These are phyloP conservation scores for Suhomyces faveliae DNA, from an alignment of 805 yeast genomes.

Conservation along the genomic window DNA sequence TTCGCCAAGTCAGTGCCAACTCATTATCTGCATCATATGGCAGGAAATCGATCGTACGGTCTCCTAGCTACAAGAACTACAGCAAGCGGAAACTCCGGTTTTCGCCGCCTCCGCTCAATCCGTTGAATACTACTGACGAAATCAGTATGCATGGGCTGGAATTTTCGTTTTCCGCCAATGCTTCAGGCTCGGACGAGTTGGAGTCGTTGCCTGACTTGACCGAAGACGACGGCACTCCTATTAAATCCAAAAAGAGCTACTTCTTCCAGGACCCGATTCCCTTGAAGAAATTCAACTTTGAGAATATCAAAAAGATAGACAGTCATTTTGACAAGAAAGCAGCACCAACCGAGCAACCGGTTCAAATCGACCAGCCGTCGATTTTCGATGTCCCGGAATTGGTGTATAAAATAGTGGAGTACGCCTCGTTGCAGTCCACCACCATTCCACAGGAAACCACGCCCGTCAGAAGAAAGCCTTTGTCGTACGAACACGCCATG, in stretches of 20 bases:
- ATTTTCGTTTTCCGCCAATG: constrained; percentile 9
- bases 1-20: background rate
- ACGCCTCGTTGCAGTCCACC: constrained; percentile 53
- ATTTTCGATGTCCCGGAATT: constrained; percentile 81
- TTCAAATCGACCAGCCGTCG: constrained; percentile 17
- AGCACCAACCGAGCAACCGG: background rate
- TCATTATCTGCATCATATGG: constrained; percentile 5
- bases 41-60: background rate
- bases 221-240: constrained; percentile 28
- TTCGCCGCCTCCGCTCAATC: background rate
- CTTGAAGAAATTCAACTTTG: background rate
- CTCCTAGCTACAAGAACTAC: constrained; percentile 2
- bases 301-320: background rate
- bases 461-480: constrained; percentile 65
- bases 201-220: constrained; percentile 40
- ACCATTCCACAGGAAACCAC: constrained; percentile 60
- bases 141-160: constrained; percentile 10
- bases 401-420: constrained; percentile 54
- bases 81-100: constrained; percentile 6
- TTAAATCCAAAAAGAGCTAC: constrained; percentile 3
- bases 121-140: background rate
- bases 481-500: constrained; percentile 66
- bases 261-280: constrained; percentile 8
- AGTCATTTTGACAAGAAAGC: no score
- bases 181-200: constrained; percentile 27